Evolutionary conservation across 2,329 filamentous ascomycete species (phyloP).

Genomic region (Neopestalotiopsis clavispora): DNA sequence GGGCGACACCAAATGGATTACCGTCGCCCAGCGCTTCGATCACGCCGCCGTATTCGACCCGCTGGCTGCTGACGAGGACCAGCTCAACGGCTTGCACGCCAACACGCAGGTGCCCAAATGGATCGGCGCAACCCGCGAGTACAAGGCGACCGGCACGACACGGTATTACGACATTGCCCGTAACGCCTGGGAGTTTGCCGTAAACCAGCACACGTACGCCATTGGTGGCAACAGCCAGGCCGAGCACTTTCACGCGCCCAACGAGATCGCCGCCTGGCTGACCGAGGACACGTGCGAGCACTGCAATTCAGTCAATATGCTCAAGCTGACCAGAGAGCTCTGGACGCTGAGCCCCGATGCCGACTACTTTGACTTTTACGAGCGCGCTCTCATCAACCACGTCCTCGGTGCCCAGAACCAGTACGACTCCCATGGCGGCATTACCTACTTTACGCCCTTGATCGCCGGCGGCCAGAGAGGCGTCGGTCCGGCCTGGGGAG

Average conservation of each 20-base stretch:
- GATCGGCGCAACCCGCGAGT: constrained; percentile 55
- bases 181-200: constrained; percentile 54
- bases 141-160: constrained; percentile 49
- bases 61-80: constrained; percentile 48
- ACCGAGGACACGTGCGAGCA: constrained; percentile 52
- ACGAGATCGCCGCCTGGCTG: constrained; percentile 51
- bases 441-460: constrained; percentile 58
- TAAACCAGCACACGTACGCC: constrained; percentile 53
- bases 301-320: constrained; percentile 63
- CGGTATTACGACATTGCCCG: constrained; percentile 52
- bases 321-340: constrained; percentile 57
- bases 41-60: constrained; percentile 52
- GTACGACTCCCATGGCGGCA: constrained; percentile 47
- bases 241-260: constrained; percentile 54
- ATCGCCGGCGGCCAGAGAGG: constrained; percentile 52
- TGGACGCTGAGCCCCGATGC: constrained; percentile 48
- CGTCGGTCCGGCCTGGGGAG: constrained; percentile 57
- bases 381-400: constrained; percentile 55
- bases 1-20: constrained; percentile 50
- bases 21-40: constrained; percentile 53
- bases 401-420: constrained; percentile 55
- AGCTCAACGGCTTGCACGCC: constrained; percentile 53
- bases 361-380: constrained; percentile 59
- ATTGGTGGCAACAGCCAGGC: constrained; percentile 59
- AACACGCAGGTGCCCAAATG: constrained; percentile 60